Evolutionary conservation across 1,284 basidiomycete species (phyloP).

Genomic region (Apiotrichum sp.): DNA sequence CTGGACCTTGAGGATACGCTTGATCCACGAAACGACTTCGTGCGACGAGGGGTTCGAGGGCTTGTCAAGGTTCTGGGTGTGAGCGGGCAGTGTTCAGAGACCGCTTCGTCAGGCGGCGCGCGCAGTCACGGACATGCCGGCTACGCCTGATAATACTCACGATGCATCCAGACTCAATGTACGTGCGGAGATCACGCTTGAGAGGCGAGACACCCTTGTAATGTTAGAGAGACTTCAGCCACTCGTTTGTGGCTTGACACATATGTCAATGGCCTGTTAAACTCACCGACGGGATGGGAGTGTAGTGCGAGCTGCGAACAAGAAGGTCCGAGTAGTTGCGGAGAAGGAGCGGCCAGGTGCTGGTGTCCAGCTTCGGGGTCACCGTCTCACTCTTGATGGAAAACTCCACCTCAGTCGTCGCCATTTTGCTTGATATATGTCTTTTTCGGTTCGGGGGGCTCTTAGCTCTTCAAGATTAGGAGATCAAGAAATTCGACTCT

Average conservation of each 20-base stretch:
- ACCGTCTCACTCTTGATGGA: constrained; percentile 70
- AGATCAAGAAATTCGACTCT: too few species aligned
- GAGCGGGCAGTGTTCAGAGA: not conserved
- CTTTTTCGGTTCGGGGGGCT: too few species aligned
- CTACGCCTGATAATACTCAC: not conserved
- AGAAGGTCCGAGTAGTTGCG: constrained; percentile 93
- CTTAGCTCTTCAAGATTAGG: too few species aligned
- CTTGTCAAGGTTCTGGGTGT: constrained; percentile 77
- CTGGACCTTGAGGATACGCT: constrained; percentile 90
- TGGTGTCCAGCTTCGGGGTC: constrained; percentile 79
- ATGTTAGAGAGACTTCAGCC: constrained; percentile 26
- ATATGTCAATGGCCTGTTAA: not conserved
- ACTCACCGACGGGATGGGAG: constrained; percentile 69
- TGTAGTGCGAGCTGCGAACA: constrained; percentile 93
- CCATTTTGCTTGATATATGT: constrained; percentile 12
- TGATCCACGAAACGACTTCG: constrained; percentile 98
- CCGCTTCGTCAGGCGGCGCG: too few species aligned
- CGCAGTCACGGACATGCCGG: too few species aligned
- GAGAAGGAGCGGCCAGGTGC: constrained; percentile 93
- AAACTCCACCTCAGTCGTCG: constrained; percentile 55
- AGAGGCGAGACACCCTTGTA: constrained; percentile 63
- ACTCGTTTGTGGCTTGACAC: not conserved
- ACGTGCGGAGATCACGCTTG: constrained; percentile 83
- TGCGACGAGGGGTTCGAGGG: constrained; percentile 99
- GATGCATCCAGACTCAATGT: constrained; percentile 99